phyloP scores from a whole-genome alignment of 257 asterid genomes.

The Perilla frutescens region DNA sequence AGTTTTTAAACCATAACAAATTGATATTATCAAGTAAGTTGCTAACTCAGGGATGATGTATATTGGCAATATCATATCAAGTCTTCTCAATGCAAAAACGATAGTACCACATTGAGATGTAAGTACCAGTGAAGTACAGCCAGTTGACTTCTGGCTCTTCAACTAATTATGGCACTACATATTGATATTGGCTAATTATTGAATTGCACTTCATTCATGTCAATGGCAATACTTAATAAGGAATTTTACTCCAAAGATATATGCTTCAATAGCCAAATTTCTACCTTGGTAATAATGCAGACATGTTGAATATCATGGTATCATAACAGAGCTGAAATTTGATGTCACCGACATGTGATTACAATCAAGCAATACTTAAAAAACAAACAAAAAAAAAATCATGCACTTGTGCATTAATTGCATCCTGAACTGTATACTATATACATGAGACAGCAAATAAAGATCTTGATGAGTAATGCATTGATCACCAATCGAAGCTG shows the following conservation, averaged over 20 bases:
- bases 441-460: too few relatives aligned
- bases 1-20: constrained; percentile 1
- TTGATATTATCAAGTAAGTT: constrained; percentile 6
- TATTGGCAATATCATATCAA: constrained; percentile 22
- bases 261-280: neutral
- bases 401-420: too few relatives aligned
- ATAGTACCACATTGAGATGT: constrained; percentile 10
- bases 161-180: constrained; percentile 20
- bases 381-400: too few relatives aligned
- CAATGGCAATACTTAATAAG: neutral
- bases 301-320: neutral
- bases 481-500: constrained; percentile 56
- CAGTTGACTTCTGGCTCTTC: constrained; percentile 14
- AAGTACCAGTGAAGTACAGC: constrained; percentile 25
- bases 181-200: neutral
- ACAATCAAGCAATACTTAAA: too few relatives aligned
- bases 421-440: too few relatives aligned
- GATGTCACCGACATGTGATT: neutral
- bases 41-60: neutral
- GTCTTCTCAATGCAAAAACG: neutral
- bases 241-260: neutral
- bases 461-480: neutral
- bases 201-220: constrained; percentile 17
- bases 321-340: constrained; percentile 1
- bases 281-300: neutral